A percentile compares a stretch with the other conserved stretches of the same genome.
These are phyloP conservation scores for Viridothelium virens DNA, from an alignment of 495 filamentous ascomycete genomes.

Conservation along the genomic window DNA sequence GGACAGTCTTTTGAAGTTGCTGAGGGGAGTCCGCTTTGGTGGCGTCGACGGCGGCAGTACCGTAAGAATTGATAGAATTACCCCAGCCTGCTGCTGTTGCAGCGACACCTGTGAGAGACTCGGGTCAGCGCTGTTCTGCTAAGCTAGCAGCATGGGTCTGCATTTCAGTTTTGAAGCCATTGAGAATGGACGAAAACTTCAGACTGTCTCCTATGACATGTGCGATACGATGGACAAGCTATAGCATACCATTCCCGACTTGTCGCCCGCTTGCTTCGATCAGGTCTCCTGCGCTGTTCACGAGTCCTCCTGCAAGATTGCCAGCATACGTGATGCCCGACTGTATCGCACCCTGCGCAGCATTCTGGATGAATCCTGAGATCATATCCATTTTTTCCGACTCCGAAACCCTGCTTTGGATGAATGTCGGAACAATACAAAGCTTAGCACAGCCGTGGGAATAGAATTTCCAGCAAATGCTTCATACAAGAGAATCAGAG, in stretches of 20 bases:
- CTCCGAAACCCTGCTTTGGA: neutral
- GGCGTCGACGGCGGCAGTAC: constrained; percentile 21
- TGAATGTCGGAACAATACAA: neutral
- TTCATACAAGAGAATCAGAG: no score
- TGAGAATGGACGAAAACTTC: neutral
- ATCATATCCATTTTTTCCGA: constrained; percentile 1
- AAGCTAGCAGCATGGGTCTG: neutral
- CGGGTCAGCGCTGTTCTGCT: neutral
- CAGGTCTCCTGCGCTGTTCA: constrained; percentile 9
- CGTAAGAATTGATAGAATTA: constrained; percentile 19
- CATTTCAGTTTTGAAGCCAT: neutral
- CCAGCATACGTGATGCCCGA: constrained; percentile 3
- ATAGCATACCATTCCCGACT: constrained; percentile 11
- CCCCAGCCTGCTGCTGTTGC: constrained; percentile 21
- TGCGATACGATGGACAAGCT: neutral
- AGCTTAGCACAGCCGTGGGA: neutral
- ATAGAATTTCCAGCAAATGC: no score
- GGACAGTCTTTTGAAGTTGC: neutral
- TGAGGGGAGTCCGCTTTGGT: constrained; percentile 6
- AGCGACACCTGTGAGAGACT: constrained; percentile 13
- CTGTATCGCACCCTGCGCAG: neutral
- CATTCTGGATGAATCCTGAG: constrained; percentile 9
- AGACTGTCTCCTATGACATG: neutral
- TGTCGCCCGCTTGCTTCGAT: constrained; percentile 10
- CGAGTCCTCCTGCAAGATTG: constrained; percentile 7